These are phyloP conservation scores for Sabuloglossum arenarium DNA, from an alignment of 495 filamentous ascomycete species.

Conservation along the genomic window DNA sequence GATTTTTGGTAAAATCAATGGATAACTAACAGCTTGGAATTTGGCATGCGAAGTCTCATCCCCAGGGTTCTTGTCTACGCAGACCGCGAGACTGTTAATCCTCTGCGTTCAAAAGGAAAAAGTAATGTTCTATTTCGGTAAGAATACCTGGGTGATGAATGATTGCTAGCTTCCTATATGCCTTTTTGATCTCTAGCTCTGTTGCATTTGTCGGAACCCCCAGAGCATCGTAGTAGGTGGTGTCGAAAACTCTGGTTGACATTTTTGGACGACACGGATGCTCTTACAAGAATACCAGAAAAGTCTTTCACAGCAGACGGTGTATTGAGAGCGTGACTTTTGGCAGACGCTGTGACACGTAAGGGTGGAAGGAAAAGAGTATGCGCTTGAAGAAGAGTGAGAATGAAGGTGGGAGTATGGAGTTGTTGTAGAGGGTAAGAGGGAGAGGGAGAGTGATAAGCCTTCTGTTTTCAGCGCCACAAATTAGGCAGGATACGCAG, in stretches of 20 bases:
- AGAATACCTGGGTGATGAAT: constrained; percentile 41
- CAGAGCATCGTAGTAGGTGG: constrained; percentile 55
- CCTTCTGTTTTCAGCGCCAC: too few relatives aligned
- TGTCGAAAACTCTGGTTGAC: constrained; percentile 6
- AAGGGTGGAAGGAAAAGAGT: too few relatives aligned
- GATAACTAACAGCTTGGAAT: constrained; percentile 53
- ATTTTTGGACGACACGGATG: background rate
- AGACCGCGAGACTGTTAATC: constrained; percentile 6
- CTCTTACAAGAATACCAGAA: background rate
- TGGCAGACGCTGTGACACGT: background rate
- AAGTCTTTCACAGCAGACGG: background rate
- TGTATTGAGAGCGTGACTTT: background rate
- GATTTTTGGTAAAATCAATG: background rate
- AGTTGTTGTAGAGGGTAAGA: too few relatives aligned
- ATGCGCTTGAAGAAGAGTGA: too few relatives aligned
- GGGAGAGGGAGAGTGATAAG: background rate
- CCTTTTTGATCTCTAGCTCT: constrained; percentile 97
- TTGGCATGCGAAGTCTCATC: constrained; percentile 84
- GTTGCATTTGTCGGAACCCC: constrained; percentile 74
- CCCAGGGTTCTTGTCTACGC: constrained; percentile 85
- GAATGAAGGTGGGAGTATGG: too few relatives aligned
- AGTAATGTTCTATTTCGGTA: too few relatives aligned
- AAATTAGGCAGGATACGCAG: too few relatives aligned
- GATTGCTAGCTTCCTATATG: constrained; percentile 93
- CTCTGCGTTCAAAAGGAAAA: background rate